phyloP scores from a whole-genome alignment of 352 stramenopile species.

The Elongisporangium anandrum region DNA sequence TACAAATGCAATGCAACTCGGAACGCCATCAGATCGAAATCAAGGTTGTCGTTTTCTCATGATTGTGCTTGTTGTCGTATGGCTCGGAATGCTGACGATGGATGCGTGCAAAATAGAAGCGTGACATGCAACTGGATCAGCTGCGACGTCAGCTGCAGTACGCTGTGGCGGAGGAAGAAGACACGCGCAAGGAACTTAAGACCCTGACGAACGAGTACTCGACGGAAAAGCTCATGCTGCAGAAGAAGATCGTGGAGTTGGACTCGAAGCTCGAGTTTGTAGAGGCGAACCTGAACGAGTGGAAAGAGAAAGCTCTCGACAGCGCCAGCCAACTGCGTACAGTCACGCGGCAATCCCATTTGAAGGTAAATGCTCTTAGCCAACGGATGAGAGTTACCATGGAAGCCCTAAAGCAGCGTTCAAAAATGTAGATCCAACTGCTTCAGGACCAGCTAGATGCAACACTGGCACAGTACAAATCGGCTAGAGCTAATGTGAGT shows the following conservation, averaged over 20 bases:
- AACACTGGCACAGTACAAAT: background rate
- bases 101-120: slow-evolving; percentile 9
- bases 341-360: slow-evolving; percentile 32
- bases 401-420: background rate
- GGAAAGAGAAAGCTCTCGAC: slow-evolving; percentile 70
- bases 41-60: slow-evolving; percentile 18
- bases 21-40: slow-evolving; percentile 64
- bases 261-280: slow-evolving; percentile 67
- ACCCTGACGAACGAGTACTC: slow-evolving; percentile 39
- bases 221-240: slow-evolving; percentile 48
- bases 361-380: slow-evolving; percentile 33
- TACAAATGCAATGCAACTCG: slow-evolving; percentile 44
- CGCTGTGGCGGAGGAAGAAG: slow-evolving; percentile 56
- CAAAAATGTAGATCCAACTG: slow-evolving; percentile 42
- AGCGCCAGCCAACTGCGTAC: slow-evolving; percentile 37
- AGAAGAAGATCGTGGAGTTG: slow-evolving; percentile 71
- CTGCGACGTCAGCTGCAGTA: slow-evolving; percentile 62
- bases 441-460: slow-evolving; percentile 55
- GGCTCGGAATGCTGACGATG: background rate
- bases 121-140: slow-evolving; percentile 64
- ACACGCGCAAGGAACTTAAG: slow-evolving; percentile 60
- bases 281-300: slow-evolving; percentile 57
- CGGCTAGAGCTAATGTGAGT: background rate
- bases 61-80: slow-evolving; percentile 2
- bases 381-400: too few species aligned